phyloP scores from a whole-genome alignment of 2,329 filamentous ascomycete species.

The Ploettnerulaceae sp. region DNA sequence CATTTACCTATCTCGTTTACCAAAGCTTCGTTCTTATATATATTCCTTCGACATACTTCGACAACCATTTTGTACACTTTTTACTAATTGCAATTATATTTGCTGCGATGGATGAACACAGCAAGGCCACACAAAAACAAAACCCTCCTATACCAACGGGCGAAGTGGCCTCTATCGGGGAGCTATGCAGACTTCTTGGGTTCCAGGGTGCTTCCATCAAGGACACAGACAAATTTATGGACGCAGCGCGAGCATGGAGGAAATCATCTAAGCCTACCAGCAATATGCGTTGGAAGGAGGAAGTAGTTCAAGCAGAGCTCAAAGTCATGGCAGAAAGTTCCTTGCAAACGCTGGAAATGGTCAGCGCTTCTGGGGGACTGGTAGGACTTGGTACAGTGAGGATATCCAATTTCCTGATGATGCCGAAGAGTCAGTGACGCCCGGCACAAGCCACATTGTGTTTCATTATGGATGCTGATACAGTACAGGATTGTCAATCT shows the following conservation, averaged over 20 bases:
- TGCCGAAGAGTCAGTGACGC: conserved; percentile 12
- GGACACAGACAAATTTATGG: conserved; percentile 16
- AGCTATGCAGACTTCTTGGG: conserved; percentile 15
- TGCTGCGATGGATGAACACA: background rate
- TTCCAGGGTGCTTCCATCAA: conserved; percentile 20
- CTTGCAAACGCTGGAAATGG: conserved; percentile 13
- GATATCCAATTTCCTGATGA: conserved; percentile 15
- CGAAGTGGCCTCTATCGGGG: conserved; percentile 18
- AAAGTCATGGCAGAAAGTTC: conserved; percentile 14
- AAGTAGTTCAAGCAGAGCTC: conserved; percentile 10
- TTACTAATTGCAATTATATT: background rate
- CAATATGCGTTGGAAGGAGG: conserved; percentile 13
- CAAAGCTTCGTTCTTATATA: no score
- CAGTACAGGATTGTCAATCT: conserved; percentile 15
- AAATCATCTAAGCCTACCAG: conserved; percentile 12
- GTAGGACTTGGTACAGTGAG: conserved; percentile 5
- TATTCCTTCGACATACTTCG: no score
- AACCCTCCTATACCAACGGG: conserved; percentile 11
- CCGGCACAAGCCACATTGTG: background rate
- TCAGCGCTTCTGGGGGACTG: conserved; percentile 16
- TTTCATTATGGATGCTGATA: conserved; percentile 2
- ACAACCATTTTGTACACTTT: no score
- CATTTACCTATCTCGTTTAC: no score
- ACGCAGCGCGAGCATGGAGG: conserved; percentile 13
- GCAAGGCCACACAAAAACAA: background rate